Base-by-base conservation (phyloP, 1,284 basidiomycete genomes). In the Austroboletus niveus region DNA sequence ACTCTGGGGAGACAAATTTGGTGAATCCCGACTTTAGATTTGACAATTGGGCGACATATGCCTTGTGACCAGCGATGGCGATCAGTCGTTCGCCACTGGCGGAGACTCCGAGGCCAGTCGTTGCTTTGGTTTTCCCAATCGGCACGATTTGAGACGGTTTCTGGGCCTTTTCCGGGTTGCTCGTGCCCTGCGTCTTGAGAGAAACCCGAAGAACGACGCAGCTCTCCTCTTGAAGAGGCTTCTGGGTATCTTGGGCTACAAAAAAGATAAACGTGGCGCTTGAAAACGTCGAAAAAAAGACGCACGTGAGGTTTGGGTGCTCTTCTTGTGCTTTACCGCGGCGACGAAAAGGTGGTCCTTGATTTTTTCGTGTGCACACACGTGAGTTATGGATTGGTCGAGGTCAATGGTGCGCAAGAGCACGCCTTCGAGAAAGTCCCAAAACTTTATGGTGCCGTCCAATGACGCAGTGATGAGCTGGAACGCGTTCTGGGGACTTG, bases 371-470 rank as follows among this genome's bases (percentile, higher is more conserved):
- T 92, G 86, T 1, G 81, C 80, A 51, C 85, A 83, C 57, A 95
- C 73, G 58, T 84, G 80, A 51, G 84, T 79, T 57, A 97, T 86
- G 6, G 92, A 83, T 53, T 87, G 81, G 40, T 77, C 79, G 41
- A 91, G 63, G 53, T 81, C 75, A 51, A 95, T 80, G 1, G 85
- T 89, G 57, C 87, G 84, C 50, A 98, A 75, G 14, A 97, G 73
- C 4, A 80, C 76, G 1, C 87, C 94, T 57, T 98, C 94, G 47
- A 96, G 75, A 68, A 91, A 96, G 72, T 98, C 94, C 96, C 96
- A 98, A 11, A 96, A 75, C 67, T 92, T 85, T 58, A 98, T 72
- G 27, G 79, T 81, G 11, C 95, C 96, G 61, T 95, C 90, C 48
- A 87, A 69, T 3, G 92, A 92, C 31, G 85, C 85, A 9, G 93